phyloP scores from a whole-genome alignment of 129 eudicot species.

The Erigeron canadensis region DNA sequence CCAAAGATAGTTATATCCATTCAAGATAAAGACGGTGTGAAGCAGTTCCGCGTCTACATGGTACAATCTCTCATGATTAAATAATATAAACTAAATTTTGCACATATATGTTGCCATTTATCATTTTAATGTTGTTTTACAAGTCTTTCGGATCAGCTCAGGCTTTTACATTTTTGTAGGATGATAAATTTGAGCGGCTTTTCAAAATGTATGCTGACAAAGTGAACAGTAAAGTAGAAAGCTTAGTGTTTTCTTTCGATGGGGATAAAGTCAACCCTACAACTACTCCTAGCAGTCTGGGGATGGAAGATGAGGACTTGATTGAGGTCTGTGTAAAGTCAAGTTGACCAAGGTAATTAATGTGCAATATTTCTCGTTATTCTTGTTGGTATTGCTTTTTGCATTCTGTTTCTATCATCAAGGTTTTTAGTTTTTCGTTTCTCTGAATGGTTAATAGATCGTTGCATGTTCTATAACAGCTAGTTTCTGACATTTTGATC shows the following conservation, averaged over 20 bases:
- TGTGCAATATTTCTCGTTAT: not conserved
- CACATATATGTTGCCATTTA: conserved; percentile 6
- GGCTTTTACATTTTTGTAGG: conserved; percentile 38
- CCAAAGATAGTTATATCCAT: conserved; percentile 68
- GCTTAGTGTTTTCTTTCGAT: conserved; percentile 67
- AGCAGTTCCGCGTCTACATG: conserved; percentile 63
- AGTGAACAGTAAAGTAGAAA: conserved; percentile 49
- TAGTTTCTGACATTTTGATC: not conserved
- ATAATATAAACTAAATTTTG: conserved; percentile 1
- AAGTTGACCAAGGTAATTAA: conserved; percentile 51
- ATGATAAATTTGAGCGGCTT: conserved; percentile 80
- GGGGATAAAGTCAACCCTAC: conserved; percentile 81
- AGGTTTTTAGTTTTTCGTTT: not conserved
- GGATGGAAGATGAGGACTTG: conserved; percentile 88
- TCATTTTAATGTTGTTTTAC: not conserved
- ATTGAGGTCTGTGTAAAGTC: conserved; percentile 78
- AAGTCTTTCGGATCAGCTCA: not conserved
- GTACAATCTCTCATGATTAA: conserved; percentile 36
- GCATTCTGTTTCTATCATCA: not conserved
- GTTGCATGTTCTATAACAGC: not conserved
- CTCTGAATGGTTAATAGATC: not conserved
- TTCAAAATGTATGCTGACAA: conserved; percentile 72
- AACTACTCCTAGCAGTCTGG: conserved; percentile 77
- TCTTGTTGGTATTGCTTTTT: conserved; percentile 7
- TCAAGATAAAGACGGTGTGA: conserved; percentile 66